Percentiles rank a stretch among this genome's conserved stretches.
Evolutionary conservation across 2,329 filamentous ascomycete genomes (phyloP).

Genomic region (Pestalotiopsis sp.): DNA sequence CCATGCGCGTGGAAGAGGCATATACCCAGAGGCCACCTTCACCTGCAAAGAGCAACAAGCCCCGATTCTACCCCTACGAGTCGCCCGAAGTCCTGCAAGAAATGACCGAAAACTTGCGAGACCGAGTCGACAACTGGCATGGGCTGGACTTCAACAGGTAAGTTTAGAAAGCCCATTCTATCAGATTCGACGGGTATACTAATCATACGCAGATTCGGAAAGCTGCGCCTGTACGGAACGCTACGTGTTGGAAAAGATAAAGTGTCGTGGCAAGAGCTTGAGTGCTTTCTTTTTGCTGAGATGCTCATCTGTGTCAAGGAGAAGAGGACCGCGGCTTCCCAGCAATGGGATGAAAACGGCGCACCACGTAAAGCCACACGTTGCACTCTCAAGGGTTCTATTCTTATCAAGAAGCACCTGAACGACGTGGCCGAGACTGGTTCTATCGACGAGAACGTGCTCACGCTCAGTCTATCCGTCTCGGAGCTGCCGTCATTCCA

Average conservation of each 20-base stretch:
- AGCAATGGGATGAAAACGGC: constrained; percentile 68
- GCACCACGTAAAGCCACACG: constrained; percentile 67
- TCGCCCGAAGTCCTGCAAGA: constrained; percentile 77
- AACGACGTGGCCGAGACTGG: constrained; percentile 81
- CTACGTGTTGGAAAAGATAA: constrained; percentile 96
- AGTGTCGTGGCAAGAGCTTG: constrained; percentile 94
- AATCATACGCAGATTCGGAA: constrained; percentile 72
- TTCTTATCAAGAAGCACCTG: constrained; percentile 96
- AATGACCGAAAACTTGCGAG: constrained; percentile 82
- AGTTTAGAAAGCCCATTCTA: constrained; percentile 23
- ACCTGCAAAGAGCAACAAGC: constrained; percentile 55
- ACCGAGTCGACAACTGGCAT: constrained; percentile 97
- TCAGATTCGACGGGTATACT: constrained; percentile 22
- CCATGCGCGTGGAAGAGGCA: constrained; percentile 55
- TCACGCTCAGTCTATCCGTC: constrained; percentile 90
- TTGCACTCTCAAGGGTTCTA: constrained; percentile 94
- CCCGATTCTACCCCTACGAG: constrained; percentile 72
- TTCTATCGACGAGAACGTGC: constrained; percentile 73
- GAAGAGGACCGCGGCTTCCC: constrained; percentile 70
- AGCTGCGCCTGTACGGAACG: constrained; percentile 84
- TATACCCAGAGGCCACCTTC: constrained; percentile 60
- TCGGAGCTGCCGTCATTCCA: constrained; percentile 93
- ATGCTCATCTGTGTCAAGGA: constrained; percentile 99
- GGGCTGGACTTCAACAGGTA: constrained; percentile 86
- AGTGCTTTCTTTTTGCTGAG: constrained; percentile 95